Conservation (phyloP, 1,139 yeast genomes). For the Kurtzmaniella quercitrusa region DNA sequence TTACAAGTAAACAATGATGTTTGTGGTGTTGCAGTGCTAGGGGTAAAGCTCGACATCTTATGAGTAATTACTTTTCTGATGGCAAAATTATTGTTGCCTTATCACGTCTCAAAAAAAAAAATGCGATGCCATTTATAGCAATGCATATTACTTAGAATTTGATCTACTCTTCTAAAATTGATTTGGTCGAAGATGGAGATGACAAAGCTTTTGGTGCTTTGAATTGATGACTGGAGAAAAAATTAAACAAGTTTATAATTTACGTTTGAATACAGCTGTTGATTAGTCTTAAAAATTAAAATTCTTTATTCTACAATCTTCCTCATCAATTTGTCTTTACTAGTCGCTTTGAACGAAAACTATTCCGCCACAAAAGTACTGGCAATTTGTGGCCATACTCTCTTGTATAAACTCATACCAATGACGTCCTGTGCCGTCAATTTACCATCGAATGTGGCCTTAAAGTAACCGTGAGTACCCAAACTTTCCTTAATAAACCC, state of each 20-base stretch:
- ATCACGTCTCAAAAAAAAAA: too few relatives aligned
- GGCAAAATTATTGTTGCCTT: too few relatives aligned
- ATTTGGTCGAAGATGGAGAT: too few relatives aligned
- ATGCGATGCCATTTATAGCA: too few relatives aligned
- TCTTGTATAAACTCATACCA: constrained; percentile 90
- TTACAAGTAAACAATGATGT: constrained; percentile 67
- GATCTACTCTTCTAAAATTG: too few relatives aligned
- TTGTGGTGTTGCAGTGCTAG: constrained; percentile 32
- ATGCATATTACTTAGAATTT: too few relatives aligned
- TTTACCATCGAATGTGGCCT: constrained; percentile 91
- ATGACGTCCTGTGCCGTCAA: constrained; percentile 88
- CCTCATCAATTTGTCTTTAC: background rate
- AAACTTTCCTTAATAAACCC: constrained; percentile 93
- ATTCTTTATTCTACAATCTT: background rate
- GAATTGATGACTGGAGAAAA: too few relatives aligned
- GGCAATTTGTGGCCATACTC: constrained; percentile 78
- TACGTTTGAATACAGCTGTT: too few relatives aligned
- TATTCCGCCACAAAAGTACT: constrained; percentile 22
- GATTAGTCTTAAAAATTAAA: too few relatives aligned
- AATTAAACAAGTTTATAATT: too few relatives aligned
- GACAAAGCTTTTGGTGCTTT: too few relatives aligned
- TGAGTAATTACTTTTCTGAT: too few relatives aligned
- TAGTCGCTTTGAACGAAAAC: background rate
- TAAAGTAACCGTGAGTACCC: constrained; percentile 98
- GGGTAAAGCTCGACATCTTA: constrained; percentile 23